Evolutionary conservation across 2,329 filamentous ascomycete species (phyloP), one percentile per base, ranked within the genome.

Genomic region (Arthrobotrys sphaeroides): DNA sequence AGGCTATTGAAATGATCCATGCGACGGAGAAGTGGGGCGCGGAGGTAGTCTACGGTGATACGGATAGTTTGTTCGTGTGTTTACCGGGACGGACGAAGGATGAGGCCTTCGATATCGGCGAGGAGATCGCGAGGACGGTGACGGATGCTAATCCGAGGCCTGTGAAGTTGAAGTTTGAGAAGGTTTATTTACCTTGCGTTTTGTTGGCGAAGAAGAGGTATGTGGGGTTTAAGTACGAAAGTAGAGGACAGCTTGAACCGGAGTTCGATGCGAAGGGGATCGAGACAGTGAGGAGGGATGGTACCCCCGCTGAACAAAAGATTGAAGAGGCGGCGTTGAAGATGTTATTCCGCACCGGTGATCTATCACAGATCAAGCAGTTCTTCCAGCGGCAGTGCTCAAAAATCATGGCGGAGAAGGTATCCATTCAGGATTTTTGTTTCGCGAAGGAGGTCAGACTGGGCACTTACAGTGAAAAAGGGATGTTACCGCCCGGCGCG

Each of bases 211-310:
- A 99, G 84, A 99, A 99, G 81, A 91, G 95, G 66, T 99, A 99
- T 79, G 96, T 98, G 2, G 96, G 96, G 4, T 97, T 97, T 85
- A 97, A 97, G 82, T 99, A 96, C 83, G 95, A 99, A 81, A 88
- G 86, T 78, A 88, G 87, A 38, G 85, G 87, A 13, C 95, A 99
- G 81, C 84, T 82, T 6, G 88, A 90, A 78, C 94, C 95, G 0
- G 91, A 96, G 0, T 98, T 98, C 78, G 96, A 99, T 81, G 96
- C 95, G 69, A 99, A 99, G 82, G 95, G 96, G 28, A 99, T 98
- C 77, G 96, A 99, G 84, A 99, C 96, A 0, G 94, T 99, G 5
- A 90, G 96, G 1, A 88, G 95, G 55, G 95, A 99, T 81, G 95
- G 95, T 40, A 98, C 94, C 0, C 94, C 94, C 0, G 94, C 94